Evolutionary conservation across 1,284 basidiomycete genomes (phyloP).

Genomic region (Rhodotorula sp.): DNA sequence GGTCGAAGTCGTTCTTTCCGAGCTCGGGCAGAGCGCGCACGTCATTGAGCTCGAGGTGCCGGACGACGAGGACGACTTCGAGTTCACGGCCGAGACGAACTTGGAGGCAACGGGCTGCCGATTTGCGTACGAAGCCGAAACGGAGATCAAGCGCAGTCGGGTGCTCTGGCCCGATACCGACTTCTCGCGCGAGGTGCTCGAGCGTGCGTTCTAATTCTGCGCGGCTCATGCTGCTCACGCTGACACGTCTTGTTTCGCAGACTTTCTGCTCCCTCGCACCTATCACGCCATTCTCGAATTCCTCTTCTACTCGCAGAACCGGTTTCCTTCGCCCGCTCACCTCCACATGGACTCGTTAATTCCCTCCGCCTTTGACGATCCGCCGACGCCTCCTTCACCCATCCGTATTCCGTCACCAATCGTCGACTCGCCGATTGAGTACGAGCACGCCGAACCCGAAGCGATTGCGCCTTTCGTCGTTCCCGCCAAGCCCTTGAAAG

Average conservation of each 20-base stretch:
- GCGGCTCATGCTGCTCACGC: not conserved
- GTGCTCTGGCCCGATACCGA: constrained; percentile 36
- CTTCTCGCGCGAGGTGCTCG: constrained; percentile 22
- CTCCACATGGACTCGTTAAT: constrained; percentile 1
- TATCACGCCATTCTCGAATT: constrained; percentile 31
- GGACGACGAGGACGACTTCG: constrained; percentile 3
- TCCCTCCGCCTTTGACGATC: constrained; percentile 8
- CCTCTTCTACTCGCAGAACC: constrained; percentile 30
- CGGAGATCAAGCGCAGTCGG: constrained; percentile 20
- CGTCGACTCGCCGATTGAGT: constrained; percentile 4
- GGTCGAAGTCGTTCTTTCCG: not conserved
- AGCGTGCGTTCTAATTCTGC: constrained; percentile 9
- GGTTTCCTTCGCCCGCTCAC: constrained; percentile 18
- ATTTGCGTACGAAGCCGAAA: constrained; percentile 24
- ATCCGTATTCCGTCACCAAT: constrained; percentile 13
- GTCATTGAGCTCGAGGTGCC: constrained; percentile 1
- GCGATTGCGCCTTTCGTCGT: not conserved
- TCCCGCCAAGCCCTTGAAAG: not conserved
- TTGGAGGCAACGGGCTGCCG: constrained; percentile 5
- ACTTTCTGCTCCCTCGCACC: constrained; percentile 22
- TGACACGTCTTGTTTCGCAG: not conserved
- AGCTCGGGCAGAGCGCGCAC: not conserved
- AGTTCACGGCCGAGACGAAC: constrained; percentile 16
- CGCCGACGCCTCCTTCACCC: constrained; percentile 16
- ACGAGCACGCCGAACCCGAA: not conserved